Conservation (phyloP, 805 yeast species). For the Kodamaea lidongshanica region DNA sequence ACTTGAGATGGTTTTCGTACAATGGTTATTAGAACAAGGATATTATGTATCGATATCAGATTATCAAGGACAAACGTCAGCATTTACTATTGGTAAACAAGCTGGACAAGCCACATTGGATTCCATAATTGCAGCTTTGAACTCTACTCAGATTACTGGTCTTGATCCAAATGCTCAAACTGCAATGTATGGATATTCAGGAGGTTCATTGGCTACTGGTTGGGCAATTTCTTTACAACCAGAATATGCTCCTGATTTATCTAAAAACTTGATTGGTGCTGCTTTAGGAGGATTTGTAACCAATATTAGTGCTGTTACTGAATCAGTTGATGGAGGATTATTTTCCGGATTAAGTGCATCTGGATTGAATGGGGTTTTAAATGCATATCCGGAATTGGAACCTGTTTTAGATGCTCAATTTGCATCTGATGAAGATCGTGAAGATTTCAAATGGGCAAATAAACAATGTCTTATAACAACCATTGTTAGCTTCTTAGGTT, state of each 20-base stretch:
- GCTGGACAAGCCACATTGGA: slow-evolving; percentile 29
- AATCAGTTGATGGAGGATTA: slow-evolving; percentile 18
- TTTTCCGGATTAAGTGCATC: slow-evolving; percentile 26
- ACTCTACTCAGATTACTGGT: slow-evolving; percentile 14
- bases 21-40: slow-evolving; percentile 18
- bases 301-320: slow-evolving; percentile 25
- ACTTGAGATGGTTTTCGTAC: slow-evolving; percentile 12
- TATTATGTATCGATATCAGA: slow-evolving; percentile 31
- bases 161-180: slow-evolving; percentile 15
- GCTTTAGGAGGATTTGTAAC: slow-evolving; percentile 34
- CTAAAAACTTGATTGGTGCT: slow-evolving; percentile 22
- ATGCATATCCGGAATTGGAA: slow-evolving; percentile 26
- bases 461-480: slow-evolving; percentile 5
- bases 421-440: background rate
- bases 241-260: slow-evolving; percentile 29
- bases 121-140: slow-evolving; percentile 23
- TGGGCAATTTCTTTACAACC: slow-evolving; percentile 37
- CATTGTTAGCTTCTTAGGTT: slow-evolving; percentile 1
- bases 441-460: slow-evolving; percentile 1
- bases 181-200: slow-evolving; percentile 33
- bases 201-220: slow-evolving; percentile 33
- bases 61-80: slow-evolving; percentile 29
- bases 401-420: slow-evolving; percentile 1
- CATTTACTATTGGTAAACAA: slow-evolving; percentile 28
- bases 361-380: slow-evolving; percentile 25